Percentiles rank a stretch among this genome's conserved stretches.
phyloP scores from a whole-genome alignment of 139 green algal genomes.

The Dunaliella primolecta region DNA sequence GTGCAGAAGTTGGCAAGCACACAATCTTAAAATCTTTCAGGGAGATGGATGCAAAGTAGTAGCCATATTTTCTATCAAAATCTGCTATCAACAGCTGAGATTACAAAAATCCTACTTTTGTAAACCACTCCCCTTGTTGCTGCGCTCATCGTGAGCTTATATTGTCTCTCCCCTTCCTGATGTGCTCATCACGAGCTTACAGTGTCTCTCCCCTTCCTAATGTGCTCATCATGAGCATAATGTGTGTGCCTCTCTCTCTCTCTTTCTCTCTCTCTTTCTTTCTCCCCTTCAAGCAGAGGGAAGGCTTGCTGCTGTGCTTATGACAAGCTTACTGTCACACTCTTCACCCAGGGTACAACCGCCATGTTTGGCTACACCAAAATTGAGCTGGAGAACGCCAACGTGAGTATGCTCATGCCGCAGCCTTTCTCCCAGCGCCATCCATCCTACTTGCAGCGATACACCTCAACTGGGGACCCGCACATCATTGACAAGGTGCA shows the following conservation, averaged over 20 bases:
- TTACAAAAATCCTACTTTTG: too few relatives aligned
- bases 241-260: too few relatives aligned
- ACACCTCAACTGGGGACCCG: conserved; percentile 28
- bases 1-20: too few relatives aligned
- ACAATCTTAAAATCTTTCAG: too few relatives aligned
- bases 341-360: conserved; percentile 8
- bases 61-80: too few relatives aligned
- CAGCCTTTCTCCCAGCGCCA: conserved; percentile 37
- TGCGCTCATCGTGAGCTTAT: too few relatives aligned
- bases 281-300: too few relatives aligned
- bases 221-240: too few relatives aligned
- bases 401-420: conserved; percentile 32
- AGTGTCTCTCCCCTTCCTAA: neutral
- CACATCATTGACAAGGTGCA: conserved; percentile 42
- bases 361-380: conserved; percentile 32
- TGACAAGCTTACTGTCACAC: neutral
- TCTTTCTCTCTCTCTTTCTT: too few relatives aligned
- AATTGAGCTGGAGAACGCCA: conserved; percentile 26
- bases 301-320: neutral
- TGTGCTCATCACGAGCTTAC: neutral
- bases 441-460: conserved; percentile 32
- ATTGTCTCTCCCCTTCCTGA: neutral
- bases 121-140: too few relatives aligned
- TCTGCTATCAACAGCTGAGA: too few relatives aligned
- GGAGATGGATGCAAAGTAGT: too few relatives aligned